Conservation (phyloP, 768 basidiomycete species). For the Pleurotus salmoneostramineus region DNA sequence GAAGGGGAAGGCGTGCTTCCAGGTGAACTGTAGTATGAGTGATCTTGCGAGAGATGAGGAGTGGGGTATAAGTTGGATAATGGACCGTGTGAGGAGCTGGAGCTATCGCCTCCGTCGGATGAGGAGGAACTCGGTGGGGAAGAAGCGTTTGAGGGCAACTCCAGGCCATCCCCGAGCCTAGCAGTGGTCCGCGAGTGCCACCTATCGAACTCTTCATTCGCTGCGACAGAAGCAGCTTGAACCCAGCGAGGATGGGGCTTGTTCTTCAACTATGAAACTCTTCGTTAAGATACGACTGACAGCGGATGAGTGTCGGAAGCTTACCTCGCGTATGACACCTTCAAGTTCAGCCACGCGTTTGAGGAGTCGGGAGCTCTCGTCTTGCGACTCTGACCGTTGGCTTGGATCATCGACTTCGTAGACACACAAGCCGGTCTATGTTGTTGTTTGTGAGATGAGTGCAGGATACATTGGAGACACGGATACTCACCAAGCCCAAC, state of each 20-base stretch:
- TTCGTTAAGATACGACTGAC: neutral
- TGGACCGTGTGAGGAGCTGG: conserved; percentile 6
- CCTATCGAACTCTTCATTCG: conserved; percentile 27
- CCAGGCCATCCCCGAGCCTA: conserved; percentile 14
- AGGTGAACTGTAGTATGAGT: conserved; percentile 26
- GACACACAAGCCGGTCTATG: conserved; percentile 75
- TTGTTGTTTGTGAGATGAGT: neutral
- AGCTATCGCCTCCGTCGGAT: conserved; percentile 23
- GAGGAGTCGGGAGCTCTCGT: conserved; percentile 63
- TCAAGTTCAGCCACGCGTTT: conserved; percentile 80
- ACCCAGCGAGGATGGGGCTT: conserved; percentile 70
- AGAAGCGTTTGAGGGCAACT: conserved; percentile 20
- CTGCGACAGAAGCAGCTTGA: conserved; percentile 32
- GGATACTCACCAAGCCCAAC: conserved; percentile 37
- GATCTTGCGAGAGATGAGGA: conserved; percentile 23
- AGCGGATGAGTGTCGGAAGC: conserved; percentile 33
- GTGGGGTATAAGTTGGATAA: conserved; percentile 12
- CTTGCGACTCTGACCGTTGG: conserved; percentile 43
- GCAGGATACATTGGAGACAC: neutral
- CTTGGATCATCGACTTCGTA: conserved; percentile 80
- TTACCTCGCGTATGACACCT: conserved; percentile 77
- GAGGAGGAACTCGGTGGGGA: conserved; percentile 26
- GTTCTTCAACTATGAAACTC: conserved; percentile 52
- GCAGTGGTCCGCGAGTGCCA: conserved; percentile 19
- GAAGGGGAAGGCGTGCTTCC: conserved; percentile 33